Percentiles rank a stretch among this genome's conserved stretches.
These are phyloP conservation scores for Tuber melanosporum DNA, from an alignment of 495 filamentous ascomycete genomes.

Conservation along the genomic window DNA sequence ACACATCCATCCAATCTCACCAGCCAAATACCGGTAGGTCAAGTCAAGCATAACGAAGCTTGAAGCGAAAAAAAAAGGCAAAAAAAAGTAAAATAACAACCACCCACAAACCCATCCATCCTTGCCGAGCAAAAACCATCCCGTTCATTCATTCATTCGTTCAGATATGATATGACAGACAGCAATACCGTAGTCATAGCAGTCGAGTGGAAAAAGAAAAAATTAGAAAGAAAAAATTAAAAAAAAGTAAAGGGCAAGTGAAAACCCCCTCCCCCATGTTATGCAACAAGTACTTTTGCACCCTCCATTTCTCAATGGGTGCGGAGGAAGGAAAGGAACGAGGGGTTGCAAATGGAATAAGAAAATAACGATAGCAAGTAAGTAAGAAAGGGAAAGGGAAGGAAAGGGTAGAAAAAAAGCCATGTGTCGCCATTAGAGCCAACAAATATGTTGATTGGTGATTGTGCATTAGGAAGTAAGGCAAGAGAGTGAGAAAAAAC, in stretches of 20 bases:
- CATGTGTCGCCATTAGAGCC: neutral
- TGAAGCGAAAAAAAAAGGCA: neutral
- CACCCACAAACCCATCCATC: neutral
- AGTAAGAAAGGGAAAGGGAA: slow-evolving; percentile 21
- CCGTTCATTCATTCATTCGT: neutral
- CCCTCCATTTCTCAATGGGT: slow-evolving; percentile 10
- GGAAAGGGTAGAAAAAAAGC: slow-evolving; percentile 1
- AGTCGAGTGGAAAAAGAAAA: slow-evolving; percentile 4
- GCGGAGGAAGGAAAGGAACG: slow-evolving; percentile 19
- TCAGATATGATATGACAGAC: neutral
- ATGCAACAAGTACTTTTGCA: slow-evolving; percentile 6
- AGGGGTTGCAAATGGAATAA: slow-evolving; percentile 27
- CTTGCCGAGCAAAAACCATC: neutral
- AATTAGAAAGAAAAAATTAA: slow-evolving; percentile 5
- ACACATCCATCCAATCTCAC: neutral
- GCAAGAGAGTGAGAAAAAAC: neutral
- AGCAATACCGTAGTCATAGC: neutral
- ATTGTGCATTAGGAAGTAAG: neutral
- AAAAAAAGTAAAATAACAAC: neutral
- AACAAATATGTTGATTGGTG: neutral
- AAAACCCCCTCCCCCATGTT: slow-evolving; percentile 8
- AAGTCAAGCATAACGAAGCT: neutral
- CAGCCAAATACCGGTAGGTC: neutral
- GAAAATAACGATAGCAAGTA: slow-evolving; percentile 23
- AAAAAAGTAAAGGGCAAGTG: slow-evolving; percentile 18